Conservation (phyloP, 805 yeast genomes). For the Metschnikowia picachoensis region DNA sequence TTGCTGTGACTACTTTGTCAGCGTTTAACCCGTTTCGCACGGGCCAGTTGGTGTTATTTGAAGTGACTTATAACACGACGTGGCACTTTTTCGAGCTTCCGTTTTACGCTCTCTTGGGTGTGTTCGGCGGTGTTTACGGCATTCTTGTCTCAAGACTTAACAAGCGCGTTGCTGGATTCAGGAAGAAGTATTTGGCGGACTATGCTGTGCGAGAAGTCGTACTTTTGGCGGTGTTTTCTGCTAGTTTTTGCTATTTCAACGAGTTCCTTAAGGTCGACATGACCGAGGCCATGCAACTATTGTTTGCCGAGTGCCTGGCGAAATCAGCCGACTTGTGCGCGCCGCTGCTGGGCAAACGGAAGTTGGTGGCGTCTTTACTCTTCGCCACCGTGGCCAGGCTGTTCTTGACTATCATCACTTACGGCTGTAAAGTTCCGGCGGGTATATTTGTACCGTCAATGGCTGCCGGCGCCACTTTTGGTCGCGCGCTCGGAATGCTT, state of each 20-base stretch:
- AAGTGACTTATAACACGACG: slow-evolving; percentile 78
- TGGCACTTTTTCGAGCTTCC: slow-evolving; percentile 90
- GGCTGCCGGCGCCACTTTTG: slow-evolving; percentile 95
- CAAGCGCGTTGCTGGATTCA: slow-evolving; percentile 68
- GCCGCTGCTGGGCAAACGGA: slow-evolving; percentile 23
- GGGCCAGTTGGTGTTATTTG: slow-evolving; percentile 90
- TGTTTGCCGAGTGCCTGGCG: slow-evolving; percentile 77
- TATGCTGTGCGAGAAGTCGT: slow-evolving; percentile 70
- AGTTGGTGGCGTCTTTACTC: slow-evolving; percentile 49
- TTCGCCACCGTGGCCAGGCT: slow-evolving; percentile 73
- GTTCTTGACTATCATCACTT: slow-evolving; percentile 72
- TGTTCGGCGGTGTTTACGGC: slow-evolving; percentile 92
- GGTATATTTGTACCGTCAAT: slow-evolving; percentile 96
- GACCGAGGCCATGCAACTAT: slow-evolving; percentile 91
- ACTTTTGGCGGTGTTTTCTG: slow-evolving; percentile 62
- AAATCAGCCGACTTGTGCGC: slow-evolving; percentile 42
- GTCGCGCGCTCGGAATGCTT: slow-evolving; percentile 77
- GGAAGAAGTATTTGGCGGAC: slow-evolving; percentile 61
- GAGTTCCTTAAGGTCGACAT: slow-evolving; percentile 79
- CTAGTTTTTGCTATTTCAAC: slow-evolving; percentile 77
- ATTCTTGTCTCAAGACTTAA: slow-evolving; percentile 71
- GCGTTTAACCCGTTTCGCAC: slow-evolving; percentile 87
- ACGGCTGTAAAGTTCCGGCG: slow-evolving; percentile 95
- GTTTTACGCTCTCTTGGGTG: slow-evolving; percentile 70
- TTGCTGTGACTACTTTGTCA: slow-evolving; percentile 80